Conservation (phyloP, 768 basidiomycete species). For the Lactarius pseudohatsudake region DNA sequence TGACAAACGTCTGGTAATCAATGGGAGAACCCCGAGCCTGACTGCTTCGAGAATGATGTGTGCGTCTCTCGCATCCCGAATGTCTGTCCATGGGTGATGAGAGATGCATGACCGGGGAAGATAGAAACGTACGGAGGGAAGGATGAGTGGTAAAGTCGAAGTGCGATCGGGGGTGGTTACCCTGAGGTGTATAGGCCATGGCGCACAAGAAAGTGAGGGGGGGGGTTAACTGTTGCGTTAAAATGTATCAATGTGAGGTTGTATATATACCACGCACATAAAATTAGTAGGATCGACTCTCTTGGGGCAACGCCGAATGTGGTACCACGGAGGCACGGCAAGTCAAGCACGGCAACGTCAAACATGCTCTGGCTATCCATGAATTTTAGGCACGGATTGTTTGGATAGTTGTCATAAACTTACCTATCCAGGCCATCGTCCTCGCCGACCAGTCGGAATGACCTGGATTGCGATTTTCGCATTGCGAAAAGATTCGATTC, state of each 20-base stretch:
- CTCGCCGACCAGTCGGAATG: constrained; percentile 1
- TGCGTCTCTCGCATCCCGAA: constrained; percentile 78
- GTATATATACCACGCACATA: constrained; percentile 28
- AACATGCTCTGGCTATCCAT: constrained; percentile 23
- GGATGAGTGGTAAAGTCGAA: constrained; percentile 26
- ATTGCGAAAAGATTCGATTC: constrained; percentile 7
- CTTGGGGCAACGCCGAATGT: constrained; percentile 15
- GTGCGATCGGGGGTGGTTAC: constrained; percentile 18
- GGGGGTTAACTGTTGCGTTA: constrained; percentile 9
- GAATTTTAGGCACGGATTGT: constrained; percentile 30
- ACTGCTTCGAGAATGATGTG: constrained; percentile 77
- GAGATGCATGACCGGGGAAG: not conserved
- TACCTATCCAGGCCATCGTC: constrained; percentile 28
- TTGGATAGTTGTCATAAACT: constrained; percentile 19
- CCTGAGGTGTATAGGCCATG: constrained; percentile 26
- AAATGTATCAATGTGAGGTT: constrained; percentile 11
- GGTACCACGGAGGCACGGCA: constrained; percentile 21
- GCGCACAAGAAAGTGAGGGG: not conserved
- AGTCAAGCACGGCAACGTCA: constrained; percentile 13
- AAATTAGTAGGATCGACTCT: constrained; percentile 19
- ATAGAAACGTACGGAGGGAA: constrained; percentile 23
- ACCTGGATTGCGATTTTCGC: constrained; percentile 20
- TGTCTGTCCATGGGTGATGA: constrained; percentile 44
- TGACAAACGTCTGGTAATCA: constrained; percentile 70
- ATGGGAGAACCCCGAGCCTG: constrained; percentile 63